Evolutionary conservation across 192 early-diverging fungal genomes (phyloP).

Genomic region (Podila epigama): DNA sequence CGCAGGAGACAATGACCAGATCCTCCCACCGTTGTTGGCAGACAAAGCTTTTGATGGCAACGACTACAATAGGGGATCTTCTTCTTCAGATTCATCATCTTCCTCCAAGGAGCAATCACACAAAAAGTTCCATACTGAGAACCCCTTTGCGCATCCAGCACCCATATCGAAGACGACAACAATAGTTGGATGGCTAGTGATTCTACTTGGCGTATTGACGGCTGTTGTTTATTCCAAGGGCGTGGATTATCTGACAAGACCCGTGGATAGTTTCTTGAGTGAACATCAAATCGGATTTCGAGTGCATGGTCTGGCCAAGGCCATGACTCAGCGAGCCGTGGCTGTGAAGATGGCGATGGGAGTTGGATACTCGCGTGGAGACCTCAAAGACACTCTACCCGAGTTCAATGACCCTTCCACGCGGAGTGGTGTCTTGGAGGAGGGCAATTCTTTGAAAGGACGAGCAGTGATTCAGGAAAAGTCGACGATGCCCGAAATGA

Average conservation of each 20-base stretch:
- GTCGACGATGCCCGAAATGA: conserved; percentile 1
- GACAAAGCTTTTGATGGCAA: no score
- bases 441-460: not conserved
- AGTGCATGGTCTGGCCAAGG: conserved; percentile 14
- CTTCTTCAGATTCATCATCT: no score
- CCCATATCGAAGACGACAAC: conserved; percentile 28
- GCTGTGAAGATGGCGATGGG: not conserved
- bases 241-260: conserved; percentile 6
- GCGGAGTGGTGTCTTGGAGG: not conserved
- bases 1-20: not conserved
- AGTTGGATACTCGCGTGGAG: not conserved
- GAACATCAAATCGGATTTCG: conserved; percentile 19
- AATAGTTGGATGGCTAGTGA: conserved; percentile 29
- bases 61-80: no score
- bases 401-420: conserved; percentile 10
- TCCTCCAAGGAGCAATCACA: no score
- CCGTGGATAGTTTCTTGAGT: conserved; percentile 28
- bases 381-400: conserved; percentile 9
- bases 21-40: not conserved
- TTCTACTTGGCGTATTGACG: conserved; percentile 16
- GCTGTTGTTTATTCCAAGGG: conserved; percentile 28
- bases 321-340: not conserved
- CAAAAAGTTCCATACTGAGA: no score
- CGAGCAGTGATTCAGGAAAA: conserved; percentile 3
- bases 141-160: not conserved